Conservation (phyloP, 208 protist genomes). For the Leishmania braziliensis region DNA sequence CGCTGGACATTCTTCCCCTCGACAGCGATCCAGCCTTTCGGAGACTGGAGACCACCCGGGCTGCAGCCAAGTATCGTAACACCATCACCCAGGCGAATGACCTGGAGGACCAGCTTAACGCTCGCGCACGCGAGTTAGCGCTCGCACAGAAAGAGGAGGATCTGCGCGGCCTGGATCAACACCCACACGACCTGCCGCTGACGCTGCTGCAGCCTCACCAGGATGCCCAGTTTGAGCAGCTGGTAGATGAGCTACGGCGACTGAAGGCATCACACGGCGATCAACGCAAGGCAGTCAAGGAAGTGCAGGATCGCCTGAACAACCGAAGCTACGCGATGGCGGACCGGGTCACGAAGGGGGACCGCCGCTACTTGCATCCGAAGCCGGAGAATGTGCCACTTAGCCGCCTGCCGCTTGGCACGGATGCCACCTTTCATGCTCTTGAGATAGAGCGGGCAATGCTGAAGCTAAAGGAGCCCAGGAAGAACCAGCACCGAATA, state of each 20-base stretch:
- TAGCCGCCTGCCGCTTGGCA: conserved; percentile 58
- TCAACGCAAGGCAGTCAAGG: conserved; percentile 23
- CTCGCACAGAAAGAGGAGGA: conserved; percentile 58
- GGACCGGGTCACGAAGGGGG: conserved; percentile 52
- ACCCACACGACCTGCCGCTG: conserved; percentile 55
- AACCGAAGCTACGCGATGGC: conserved; percentile 60
- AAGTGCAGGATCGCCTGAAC: conserved; percentile 67
- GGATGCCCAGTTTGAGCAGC: conserved; percentile 53
- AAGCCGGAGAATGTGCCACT: conserved; percentile 63
- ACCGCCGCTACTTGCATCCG: conserved; percentile 63
- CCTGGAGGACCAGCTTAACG: conserved; percentile 75
- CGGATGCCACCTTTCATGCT: conserved; percentile 50
- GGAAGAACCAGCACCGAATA: conserved; percentile 57
- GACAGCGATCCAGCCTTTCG: conserved; percentile 63
- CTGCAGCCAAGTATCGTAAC: conserved; percentile 54
- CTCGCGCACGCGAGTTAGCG: conserved; percentile 63
- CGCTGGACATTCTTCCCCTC: conserved; percentile 58
- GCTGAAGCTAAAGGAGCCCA: conserved; percentile 56
- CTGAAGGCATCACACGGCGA: conserved; percentile 38
- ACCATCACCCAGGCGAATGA: conserved; percentile 39
- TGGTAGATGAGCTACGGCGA: conserved; percentile 57
- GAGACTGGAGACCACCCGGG: conserved; percentile 62
- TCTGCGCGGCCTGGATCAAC: conserved; percentile 42
- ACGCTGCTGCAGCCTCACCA: conserved; percentile 55
- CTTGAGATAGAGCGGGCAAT: conserved; percentile 62